A percentile compares a stretch with the other conserved stretches of the same genome.
Conservation (phyloP, 306 rosid species). For the Alnus rubra region DNA sequence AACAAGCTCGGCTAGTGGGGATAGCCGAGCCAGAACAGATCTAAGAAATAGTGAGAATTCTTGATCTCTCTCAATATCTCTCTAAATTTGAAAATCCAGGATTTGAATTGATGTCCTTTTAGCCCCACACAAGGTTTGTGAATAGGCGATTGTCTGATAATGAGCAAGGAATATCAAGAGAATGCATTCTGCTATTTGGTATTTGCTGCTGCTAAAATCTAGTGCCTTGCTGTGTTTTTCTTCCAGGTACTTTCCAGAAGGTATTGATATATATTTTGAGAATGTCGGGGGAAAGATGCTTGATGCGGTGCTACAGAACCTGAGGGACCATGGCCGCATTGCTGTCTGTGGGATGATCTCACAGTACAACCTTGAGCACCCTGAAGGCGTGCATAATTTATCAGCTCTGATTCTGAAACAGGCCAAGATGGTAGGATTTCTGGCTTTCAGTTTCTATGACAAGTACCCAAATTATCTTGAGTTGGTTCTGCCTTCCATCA, state of each 20-base stretch:
- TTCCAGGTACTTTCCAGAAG: constrained; percentile 26
- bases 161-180: no score
- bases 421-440: constrained; percentile 28
- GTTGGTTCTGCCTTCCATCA: constrained; percentile 26
- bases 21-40: no score
- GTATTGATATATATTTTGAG: constrained; percentile 31
- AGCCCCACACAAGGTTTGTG: no score
- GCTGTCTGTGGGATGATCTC: constrained; percentile 47
- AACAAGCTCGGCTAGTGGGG: no score
- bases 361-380: constrained; percentile 40
- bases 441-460: constrained; percentile 12
- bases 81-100: no score
- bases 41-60: no score
- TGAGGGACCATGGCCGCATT: constrained; percentile 30
- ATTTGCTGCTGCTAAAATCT: no score
- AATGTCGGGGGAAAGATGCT: constrained; percentile 44
- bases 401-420: neutral
- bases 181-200: no score
- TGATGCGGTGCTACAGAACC: constrained; percentile 40
- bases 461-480: constrained; percentile 25
- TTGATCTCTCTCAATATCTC: no score
- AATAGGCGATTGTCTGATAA: no score
- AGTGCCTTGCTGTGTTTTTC: no score
- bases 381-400: constrained; percentile 35
- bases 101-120: no score